A percentile compares a stretch with the other conserved stretches of the same genome.
Evolutionary conservation across 306 rosid species (phyloP).

Genomic region (Argentina anserina): DNA sequence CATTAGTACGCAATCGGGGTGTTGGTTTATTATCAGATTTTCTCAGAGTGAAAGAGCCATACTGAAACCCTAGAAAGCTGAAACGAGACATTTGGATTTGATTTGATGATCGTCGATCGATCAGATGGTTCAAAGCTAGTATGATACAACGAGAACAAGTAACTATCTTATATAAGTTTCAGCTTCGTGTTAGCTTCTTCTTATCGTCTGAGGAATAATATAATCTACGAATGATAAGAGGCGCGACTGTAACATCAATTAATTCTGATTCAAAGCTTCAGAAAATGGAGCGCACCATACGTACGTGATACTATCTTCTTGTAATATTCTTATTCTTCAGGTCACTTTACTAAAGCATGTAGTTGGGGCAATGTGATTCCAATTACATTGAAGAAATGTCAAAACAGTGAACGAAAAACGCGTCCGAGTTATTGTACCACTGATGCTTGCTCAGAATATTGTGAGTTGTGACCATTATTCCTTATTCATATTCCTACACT

Average conservation of each 20-base stretch:
- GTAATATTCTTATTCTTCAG: constrained; percentile 1
- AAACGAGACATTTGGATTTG: constrained; percentile 36
- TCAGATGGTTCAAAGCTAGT: neutral
- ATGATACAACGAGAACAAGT: neutral
- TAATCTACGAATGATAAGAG: neutral
- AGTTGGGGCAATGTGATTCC: neutral
- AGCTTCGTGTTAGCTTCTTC: neutral
- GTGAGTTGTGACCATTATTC: neutral
- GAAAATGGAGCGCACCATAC: neutral
- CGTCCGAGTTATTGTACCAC: neutral
- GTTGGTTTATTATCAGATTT: neutral
- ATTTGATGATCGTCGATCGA: neutral
- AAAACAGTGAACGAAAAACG: neutral
- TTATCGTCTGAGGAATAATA: constrained; percentile 4
- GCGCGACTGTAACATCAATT: neutral
- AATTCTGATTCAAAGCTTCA: constrained; percentile 8
- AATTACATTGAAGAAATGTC: neutral
- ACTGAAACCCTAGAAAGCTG: constrained; percentile 42
- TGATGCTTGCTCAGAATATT: too few relatives aligned
- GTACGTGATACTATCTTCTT: neutral
- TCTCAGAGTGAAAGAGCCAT: constrained; percentile 19
- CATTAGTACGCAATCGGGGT: constrained; percentile 11
- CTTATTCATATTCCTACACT: neutral
- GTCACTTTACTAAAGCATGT: neutral
- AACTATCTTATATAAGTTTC: neutral